Base-by-base conservation (phyloP, 176 grass and related monocot genomes). In the Saccharum spontaneum region DNA sequence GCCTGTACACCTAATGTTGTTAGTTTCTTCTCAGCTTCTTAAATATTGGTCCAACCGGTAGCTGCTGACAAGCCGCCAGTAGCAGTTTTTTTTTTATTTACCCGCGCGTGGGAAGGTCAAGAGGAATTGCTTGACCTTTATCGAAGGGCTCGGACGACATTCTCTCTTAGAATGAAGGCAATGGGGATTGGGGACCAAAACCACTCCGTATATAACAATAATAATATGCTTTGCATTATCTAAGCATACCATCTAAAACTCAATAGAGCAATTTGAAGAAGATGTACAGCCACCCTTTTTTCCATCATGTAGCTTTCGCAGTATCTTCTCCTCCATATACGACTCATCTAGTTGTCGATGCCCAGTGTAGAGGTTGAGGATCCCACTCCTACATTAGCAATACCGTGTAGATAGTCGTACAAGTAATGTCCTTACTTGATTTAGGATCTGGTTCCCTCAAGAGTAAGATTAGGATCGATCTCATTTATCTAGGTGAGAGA, bases 21-120 rank as follows among this genome's bases (percentile, higher is more conserved):
- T 34, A 78, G 46, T 61, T 67, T 55, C 69, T 75, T 81, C 59
- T n/a, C 45, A 55, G 11, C 77, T 81, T 67, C 30, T 50, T 39
- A 37, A 87, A 87, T 73, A 50, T 54, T 22, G 40, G 55, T 70
- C 40, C 39, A 36, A 34, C 18, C 0, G 54, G 54, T 61, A 20
- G 54, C 22, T 37, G 36, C 12, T 54, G 34, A 24, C 71, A 64
- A 65, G 24, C 10, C 26, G 26, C 55, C n/a, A 73, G 39, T 44
- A 73, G 39, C 40, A 54, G 7, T n/a, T n/a, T n/a, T n/a, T n/a
- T n/a, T n/a, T n/a, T 57, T 41, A 28, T 40, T 57, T 41, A 28
- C 23, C 50, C 3, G 17, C 15, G 23, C 10, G n/a, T 22, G 15
- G 2, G 36, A 28, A 34, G 80, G 8, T 43, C 23, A 61, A 14